Base-by-base conservation (phyloP, 306 rosid species). In the Prunus mongolica region DNA sequence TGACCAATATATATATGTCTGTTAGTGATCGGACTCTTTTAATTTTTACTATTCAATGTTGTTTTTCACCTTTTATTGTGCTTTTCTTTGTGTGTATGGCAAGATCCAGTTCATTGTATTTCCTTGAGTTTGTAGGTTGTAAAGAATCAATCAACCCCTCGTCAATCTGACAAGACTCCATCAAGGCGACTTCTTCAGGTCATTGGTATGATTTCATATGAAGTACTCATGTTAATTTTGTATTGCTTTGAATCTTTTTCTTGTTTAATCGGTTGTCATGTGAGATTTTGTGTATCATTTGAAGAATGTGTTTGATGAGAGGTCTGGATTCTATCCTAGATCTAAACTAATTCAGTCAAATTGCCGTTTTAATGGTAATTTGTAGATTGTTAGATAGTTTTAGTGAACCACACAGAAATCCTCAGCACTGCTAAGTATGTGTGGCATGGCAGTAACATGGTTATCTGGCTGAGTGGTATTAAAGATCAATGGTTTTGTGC, bases 121-220 rank as follows among this genome's bases (percentile, higher is more conserved):
- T 66, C 64, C 68, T 69, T 73, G 82, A 79, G 81, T 70, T 61
- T 82, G 67, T 77, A 92, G 97, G 92, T 52, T 75, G 87, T 70
- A 70, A 95, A 83, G 91, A 79, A 66, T 80, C 96, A 89, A 79
- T 86, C 97, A 55, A 75, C 78, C 78, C 84, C 89, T 80, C 93
- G 97, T 47, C 86, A 87, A 71, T 81, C 54, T 27, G 97, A 95
- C 79, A 90, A 87, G 90, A 84, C 87, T 71, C 84, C 86, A 25
- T 45, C 91, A 34, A 88, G 67, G 66, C 84, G 97, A 83, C 88
- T 90, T 81, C 93, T 95, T 81, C 99, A 90, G 91, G 97, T 95
- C 84, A 87, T 88, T 82, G 99, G 99, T 95, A 95, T 65, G 96
- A 76, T 73, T 76, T 81, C 71, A 57, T 28, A 75, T 76, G 69